Base-by-base conservation (phyloP, 208 protist genomes). In the Trichomonas vaginalis region DNA sequence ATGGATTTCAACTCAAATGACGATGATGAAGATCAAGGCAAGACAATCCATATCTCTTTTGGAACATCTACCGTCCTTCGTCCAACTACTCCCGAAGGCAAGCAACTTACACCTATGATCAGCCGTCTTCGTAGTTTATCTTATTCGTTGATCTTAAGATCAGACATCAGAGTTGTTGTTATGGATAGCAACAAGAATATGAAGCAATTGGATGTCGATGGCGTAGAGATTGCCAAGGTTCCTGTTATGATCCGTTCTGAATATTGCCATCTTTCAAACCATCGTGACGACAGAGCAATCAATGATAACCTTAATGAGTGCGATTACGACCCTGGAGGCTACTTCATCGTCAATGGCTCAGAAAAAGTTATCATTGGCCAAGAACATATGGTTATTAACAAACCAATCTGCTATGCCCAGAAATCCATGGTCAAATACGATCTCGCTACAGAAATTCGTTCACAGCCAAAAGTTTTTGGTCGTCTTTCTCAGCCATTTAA, bases 261-360 rank as follows among this genome's bases (percentile, higher is more conserved):
- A 83, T 98, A 97, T 95, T 99, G 98, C 96, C 95, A 97, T 42
- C 96, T 99, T n/a, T n/a, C n/a, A n/a, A n/a, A n/a, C n/a, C n/a
- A n/a, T n/a, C n/a, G n/a, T n/a, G n/a, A n/a, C 0, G 32, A 86
- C 37, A 88, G 56, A 6, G 6, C 51, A 27, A 88, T 95, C 83
- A 96, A 97, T n/a, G 95, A 96, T 83, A 96, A 70, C 39, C 97
- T 98, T 88, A 95, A 97, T 35, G 98, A 99, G 97, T 99, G 98
- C 88, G 45, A 56, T 0, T 90, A 79, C 49, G 96, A 95, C 47
- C 96, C 96, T 96, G 98, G 98, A 62, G 99, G 99, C 83, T 99
- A 99, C 96, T 99, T 99, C 96, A 97, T 99, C 39, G 98, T 99
- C 62, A 99, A 99, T 96, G 99, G 99, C 48, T 96, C 96, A n/a